These are phyloP conservation scores for Penicillium ochrochloron DNA, from an alignment of 495 filamentous ascomycete genomes.

Conservation along the genomic window DNA sequence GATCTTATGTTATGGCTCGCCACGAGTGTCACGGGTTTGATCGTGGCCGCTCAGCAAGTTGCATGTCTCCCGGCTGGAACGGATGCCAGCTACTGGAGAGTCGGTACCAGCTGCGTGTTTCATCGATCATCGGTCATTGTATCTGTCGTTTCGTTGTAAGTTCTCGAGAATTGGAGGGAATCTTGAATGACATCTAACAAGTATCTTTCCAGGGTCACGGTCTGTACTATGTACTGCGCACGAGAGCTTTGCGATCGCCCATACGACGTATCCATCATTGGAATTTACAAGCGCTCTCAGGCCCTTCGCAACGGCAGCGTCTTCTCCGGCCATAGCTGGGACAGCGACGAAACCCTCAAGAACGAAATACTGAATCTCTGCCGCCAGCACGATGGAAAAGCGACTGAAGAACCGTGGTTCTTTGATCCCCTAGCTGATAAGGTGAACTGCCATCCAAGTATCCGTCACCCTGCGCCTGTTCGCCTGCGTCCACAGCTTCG, in stretches of 20 bases:
- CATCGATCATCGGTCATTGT: conserved; percentile 45
- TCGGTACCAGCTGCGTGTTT: conserved; percentile 48
- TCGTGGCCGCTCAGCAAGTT: conserved; percentile 46
- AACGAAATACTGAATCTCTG: conserved; percentile 49
- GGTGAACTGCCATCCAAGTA: conserved; percentile 37
- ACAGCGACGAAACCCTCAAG: conserved; percentile 49
- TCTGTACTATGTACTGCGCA: conserved; percentile 48
- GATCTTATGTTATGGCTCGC: conserved; percentile 48
- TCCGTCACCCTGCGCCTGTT: conserved; percentile 42
- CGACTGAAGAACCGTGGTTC: conserved; percentile 36
- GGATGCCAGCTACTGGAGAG: conserved; percentile 41
- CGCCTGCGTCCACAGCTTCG: conserved; percentile 40
- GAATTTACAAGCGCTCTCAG: conserved; percentile 37
- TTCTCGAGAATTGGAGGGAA: background rate
- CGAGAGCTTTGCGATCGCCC: conserved; percentile 48
- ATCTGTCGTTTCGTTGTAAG: conserved; percentile 46
- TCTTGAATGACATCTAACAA: background rate
- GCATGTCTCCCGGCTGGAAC: conserved; percentile 41
- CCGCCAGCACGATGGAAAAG: conserved; percentile 42
- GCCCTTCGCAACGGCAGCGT: conserved; percentile 40
- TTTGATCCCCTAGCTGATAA: conserved; percentile 37
- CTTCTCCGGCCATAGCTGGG: conserved; percentile 44
- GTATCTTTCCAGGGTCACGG: conserved; percentile 35
- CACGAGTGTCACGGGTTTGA: conserved; percentile 46
- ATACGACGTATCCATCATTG: conserved; percentile 49